These are phyloP conservation scores for thale cress (Arabidopsis thaliana) DNA, from an alignment of 345 rosid genomes.

Conservation along the genomic window DNA sequence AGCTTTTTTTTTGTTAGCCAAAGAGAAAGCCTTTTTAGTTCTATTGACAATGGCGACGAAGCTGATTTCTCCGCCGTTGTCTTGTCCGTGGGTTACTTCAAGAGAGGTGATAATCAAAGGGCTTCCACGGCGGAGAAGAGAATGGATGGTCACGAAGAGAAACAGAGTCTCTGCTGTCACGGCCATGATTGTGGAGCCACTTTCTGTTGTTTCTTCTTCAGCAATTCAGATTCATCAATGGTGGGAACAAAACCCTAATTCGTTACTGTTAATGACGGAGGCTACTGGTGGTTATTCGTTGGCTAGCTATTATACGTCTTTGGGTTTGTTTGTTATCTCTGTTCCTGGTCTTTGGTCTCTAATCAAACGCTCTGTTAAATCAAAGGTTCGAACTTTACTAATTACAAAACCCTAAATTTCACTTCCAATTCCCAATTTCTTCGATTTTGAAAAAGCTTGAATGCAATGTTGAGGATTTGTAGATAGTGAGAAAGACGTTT, in stretches of 20 bases:
- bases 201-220: conserved; percentile 36
- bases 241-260: conserved; percentile 44
- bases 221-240: conserved; percentile 46
- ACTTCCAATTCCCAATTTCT: not conserved
- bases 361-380: conserved; percentile 95
- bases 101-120: conserved; percentile 32
- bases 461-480: conserved; percentile 27
- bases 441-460: not conserved
- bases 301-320: conserved; percentile 94
- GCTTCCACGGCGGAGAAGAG: conserved; percentile 19
- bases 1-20: conserved; percentile 19
- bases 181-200: conserved; percentile 36
- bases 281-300: conserved; percentile 75
- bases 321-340: conserved; percentile 88
- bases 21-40: not conserved
- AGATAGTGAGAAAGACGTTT: conserved; percentile 88
- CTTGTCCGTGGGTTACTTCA: conserved; percentile 43
- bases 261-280: conserved; percentile 59
- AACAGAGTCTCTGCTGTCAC: conserved; percentile 34
- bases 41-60: conserved; percentile 46
- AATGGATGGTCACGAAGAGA: not conserved
- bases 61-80: conserved; percentile 42
- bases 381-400: conserved; percentile 60
- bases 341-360: conserved; percentile 99
- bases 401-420: conserved; percentile 1